Evolutionary conservation across 225 moss, liverwort and hornwort genomes (phyloP), one percentile per base, ranked within the genome.

Genomic region (Ulota crispa): DNA sequence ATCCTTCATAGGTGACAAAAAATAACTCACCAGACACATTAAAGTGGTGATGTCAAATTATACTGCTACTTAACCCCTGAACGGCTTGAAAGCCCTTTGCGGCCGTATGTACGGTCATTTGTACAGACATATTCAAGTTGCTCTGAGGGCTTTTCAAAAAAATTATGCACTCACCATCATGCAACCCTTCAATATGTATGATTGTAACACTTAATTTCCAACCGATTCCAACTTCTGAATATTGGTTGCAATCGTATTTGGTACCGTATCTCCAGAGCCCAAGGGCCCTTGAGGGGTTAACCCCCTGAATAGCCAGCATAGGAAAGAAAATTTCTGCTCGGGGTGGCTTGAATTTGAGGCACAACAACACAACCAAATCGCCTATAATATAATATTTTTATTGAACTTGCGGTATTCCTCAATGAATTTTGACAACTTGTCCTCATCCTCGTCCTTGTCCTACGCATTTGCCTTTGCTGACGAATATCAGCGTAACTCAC

Each of bases 341-440:
- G 52, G 41, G 8, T 50, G 43, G n/a, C 41, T 52, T 68, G 36
- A 53, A 67, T 39, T 20, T 37, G 16, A n/a, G 30, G 36, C 42
- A 56, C 81, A 70, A 56, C 81, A 70, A 76, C 37, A 56, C 81
- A 70, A 76, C 37, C 69, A 34, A 78, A 65, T 72, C 60, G 72
- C 53, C 31, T 69, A 76, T 41, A 43, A 43, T 36, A 52, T 27
- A 28, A 61, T 42, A 18, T 53, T 43, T 19, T 70, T 43, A 50
- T 62, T 26, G 73, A 62, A 70, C 5, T 50, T 50, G 18, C 50
- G 50, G 50, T 50, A 50, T 45, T 10, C 4, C 27, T 8, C 11
- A 64, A 39, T 37, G 12, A 61, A 50, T 50, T 50, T 10, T 60
- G 21, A 67, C 42, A 52, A 34, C 28, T 50, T 50, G 50, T 50